phyloP scores from a whole-genome alignment of 805 yeast genomes.

The Priceomyces carsonii region DNA sequence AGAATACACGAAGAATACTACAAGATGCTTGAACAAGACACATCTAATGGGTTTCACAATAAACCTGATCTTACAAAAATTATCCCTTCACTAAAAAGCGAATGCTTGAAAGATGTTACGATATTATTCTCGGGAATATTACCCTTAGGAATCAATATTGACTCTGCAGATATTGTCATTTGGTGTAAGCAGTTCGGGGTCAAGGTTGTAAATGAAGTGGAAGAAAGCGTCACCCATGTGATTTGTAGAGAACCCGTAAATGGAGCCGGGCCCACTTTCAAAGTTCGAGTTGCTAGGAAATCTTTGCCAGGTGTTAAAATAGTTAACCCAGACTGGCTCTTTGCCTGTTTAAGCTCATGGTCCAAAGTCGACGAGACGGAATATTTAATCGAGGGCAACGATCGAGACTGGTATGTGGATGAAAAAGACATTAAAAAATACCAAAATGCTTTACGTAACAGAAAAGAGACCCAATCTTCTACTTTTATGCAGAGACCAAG shows the following conservation, averaged over 20 bases:
- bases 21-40: constrained; percentile 37
- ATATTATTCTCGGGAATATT: constrained; percentile 87
- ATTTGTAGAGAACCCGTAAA: constrained; percentile 71
- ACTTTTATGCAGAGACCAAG: constrained; percentile 23
- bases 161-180: constrained; percentile 80
- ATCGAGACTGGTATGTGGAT: constrained; percentile 44
- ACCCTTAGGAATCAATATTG: constrained; percentile 74
- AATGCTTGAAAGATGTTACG: constrained; percentile 66
- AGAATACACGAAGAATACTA: constrained; percentile 72
- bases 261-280: constrained; percentile 57
- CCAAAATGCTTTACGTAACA: constrained; percentile 27
- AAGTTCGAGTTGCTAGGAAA: constrained; percentile 76
- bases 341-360: constrained; percentile 84
- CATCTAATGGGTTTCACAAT: constrained; percentile 8
- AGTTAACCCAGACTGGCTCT: constrained; percentile 93
- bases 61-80: constrained; percentile 68
- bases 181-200: constrained; percentile 97
- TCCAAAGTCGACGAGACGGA: constrained; percentile 60
- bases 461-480: constrained; percentile 16
- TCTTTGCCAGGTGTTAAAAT: constrained; percentile 63
- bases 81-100: constrained; percentile 70
- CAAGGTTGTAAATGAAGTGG: constrained; percentile 67
- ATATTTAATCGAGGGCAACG: constrained; percentile 54
- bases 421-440: constrained; percentile 48
- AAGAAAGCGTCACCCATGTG: constrained; percentile 80